These are phyloP conservation scores for Tolypocladium sp. DNA, from an alignment of 2,329 filamentous ascomycete species.

Conservation along the genomic window DNA sequence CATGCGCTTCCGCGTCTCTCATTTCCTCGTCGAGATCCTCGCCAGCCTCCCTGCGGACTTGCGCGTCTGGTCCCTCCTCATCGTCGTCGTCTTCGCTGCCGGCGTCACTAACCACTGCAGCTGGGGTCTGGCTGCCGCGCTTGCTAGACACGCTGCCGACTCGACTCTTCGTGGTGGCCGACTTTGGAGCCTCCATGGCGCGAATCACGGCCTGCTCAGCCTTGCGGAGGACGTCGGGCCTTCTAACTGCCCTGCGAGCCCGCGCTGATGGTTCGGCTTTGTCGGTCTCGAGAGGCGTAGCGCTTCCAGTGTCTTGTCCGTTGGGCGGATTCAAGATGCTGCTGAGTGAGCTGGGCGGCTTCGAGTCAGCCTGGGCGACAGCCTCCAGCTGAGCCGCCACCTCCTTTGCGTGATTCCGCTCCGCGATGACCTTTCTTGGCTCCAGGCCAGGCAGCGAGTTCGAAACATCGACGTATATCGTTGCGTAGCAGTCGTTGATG, in stretches of 20 bases:
- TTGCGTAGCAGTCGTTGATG: slow-evolving; percentile 82
- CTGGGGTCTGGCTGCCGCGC: slow-evolving; percentile 30
- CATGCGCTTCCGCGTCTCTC: slow-evolving; percentile 29
- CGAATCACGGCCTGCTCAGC: slow-evolving; percentile 49
- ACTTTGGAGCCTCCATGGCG: slow-evolving; percentile 38
- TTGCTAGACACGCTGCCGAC: slow-evolving; percentile 44
- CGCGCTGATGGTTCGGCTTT: slow-evolving; percentile 31
- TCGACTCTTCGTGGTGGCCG: slow-evolving; percentile 33
- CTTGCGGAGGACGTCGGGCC: slow-evolving; percentile 51
- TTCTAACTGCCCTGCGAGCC: slow-evolving; percentile 33
- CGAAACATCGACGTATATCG: slow-evolving; percentile 61
- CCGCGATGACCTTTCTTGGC: slow-evolving; percentile 37
- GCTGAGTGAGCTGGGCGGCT: slow-evolving; percentile 26
- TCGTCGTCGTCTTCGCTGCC: slow-evolving; percentile 32
- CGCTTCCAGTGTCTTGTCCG: slow-evolving; percentile 26
- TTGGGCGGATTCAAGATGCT: slow-evolving; percentile 33
- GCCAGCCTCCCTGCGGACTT: slow-evolving; percentile 24
- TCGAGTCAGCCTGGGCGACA: slow-evolving; percentile 16
- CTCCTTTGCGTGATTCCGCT: slow-evolving; percentile 31
- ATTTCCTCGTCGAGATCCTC: slow-evolving; percentile 29
- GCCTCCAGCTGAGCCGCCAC: slow-evolving; percentile 25
- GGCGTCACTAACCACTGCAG: slow-evolving; percentile 22
- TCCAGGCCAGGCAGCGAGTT: slow-evolving; percentile 45
- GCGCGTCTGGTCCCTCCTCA: slow-evolving; percentile 29
- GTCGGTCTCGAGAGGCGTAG: slow-evolving; percentile 27